Evolutionary conservation across 257 asterid species (phyloP), one percentile per base, ranked within the genome.

Genomic region (Capsicum chinense): DNA sequence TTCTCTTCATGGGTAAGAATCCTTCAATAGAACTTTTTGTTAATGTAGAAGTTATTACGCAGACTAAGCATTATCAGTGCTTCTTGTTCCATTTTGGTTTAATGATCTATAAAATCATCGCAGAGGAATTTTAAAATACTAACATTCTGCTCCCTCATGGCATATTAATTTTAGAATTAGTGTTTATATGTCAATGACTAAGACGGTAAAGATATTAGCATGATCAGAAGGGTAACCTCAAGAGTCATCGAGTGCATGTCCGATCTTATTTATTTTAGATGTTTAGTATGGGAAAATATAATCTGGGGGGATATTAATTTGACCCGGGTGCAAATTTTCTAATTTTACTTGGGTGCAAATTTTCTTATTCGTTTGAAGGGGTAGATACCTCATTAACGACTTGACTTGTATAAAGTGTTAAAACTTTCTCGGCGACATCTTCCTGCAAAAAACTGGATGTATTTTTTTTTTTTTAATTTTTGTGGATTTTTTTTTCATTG

Each of bases 1-100:
- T 93, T 93, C 97, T 86, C 94, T 97, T 87, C 95, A 91, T 48
- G 90, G 97, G 99, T 95, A 93, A 86, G 93, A 19, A 62, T 67
- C 81, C 79, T 85, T 79, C 12, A 56, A 19, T 9, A 62, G 68
- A 62, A 84, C 63, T 11, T 79, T 57, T 39, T 54, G 6, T 37
- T 79, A 79, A 14, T 79, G 21, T 52, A 74, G 17, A 73, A 44
- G 17, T 0, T 0, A 42, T 74, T 52, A 6, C 2, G 0, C 60
- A 52, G 6, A 13, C 21, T 13, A 52, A 2, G 9, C 3, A 76
- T 50, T 50, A 52, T 52, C 5, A 47, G 10, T 48, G 39, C 17
- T 3, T 82, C 64, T 82, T 66, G 17, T 82, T 37, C n/a, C 21
- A 9, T 26, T 9, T 21, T 82, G 79, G 62, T 64, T 10, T 54